Base-by-base conservation (phyloP, 2,329 filamentous ascomycete species). In the Alternaria postmessia region DNA sequence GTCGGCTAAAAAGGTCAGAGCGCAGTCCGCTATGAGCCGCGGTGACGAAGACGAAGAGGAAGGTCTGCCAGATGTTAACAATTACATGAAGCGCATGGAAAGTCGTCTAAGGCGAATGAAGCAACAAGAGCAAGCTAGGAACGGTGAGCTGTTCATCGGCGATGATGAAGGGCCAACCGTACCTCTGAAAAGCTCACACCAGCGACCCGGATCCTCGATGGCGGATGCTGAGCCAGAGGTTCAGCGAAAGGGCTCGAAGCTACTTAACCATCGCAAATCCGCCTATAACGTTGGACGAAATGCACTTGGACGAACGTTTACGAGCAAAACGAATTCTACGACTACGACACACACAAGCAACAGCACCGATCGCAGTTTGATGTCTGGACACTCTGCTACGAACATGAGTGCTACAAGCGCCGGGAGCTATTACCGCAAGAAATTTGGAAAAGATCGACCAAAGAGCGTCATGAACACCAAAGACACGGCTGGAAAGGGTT, bases 321-420 rank as follows among this genome's bases (percentile, higher is more conserved):
- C 94, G 3, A 96, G 89, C 32, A 97, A 96, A 78, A 97, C 94
- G 2, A 93, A 88, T 67, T 90, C 90, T 5, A 95, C 92, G 1
- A 88, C 83, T 28, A 83, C 84, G n/a, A 60, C 57, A 26, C 86
- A 86, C 69, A 83, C 83, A 59, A 91, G 87, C 65, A 87, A 85
- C 41, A 92, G 89, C 65, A 97, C 93, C 16, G 89, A 90, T 68
- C 88, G 90, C 69, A 98, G 92, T 71, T 79, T 99, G 43, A 97
- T 97, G 94, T 98, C 94, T 76, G 95, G 94, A 3, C 86, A 88
- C 53, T 98, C 95, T 54, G 95, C 95, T 0, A 89, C 94, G 51
- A 94, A 87, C 12, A 93, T 97, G 79, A 98, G 94, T 77, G 92
- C 93, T 51, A 98, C 95, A 16, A 98, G 95, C 79, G 95, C 95